These are phyloP conservation scores for Leptographium radiaticola DNA, from an alignment of 2,329 filamentous ascomycete genomes.

Conservation along the genomic window DNA sequence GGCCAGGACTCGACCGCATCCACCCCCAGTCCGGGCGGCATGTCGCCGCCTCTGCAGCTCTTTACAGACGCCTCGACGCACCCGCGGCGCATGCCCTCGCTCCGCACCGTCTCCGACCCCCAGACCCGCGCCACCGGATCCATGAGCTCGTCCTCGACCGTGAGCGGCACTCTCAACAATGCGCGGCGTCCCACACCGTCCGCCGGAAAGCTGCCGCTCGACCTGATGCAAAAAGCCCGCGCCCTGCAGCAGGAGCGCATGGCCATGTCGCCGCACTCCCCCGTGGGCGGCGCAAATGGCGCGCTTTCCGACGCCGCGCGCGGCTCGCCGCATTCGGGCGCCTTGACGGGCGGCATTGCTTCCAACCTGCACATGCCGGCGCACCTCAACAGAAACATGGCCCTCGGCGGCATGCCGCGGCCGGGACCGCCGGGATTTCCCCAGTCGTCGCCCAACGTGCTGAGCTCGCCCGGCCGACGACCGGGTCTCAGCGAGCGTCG, in stretches of 20 bases:
- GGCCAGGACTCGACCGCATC: not conserved
- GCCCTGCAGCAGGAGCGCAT: constrained; percentile 23
- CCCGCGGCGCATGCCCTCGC: constrained; percentile 31
- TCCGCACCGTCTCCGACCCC: constrained; percentile 48
- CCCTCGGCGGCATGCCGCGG: constrained; percentile 15
- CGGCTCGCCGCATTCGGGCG: constrained; percentile 1
- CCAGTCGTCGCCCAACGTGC: constrained; percentile 39
- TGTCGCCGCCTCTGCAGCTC: not conserved
- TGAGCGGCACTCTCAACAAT: constrained; percentile 61
- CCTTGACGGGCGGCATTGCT: constrained; percentile 27
- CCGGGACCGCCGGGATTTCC: constrained; percentile 35
- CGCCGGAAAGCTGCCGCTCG: constrained; percentile 24
- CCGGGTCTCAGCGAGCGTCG: constrained; percentile 56
- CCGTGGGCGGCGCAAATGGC: constrained; percentile 17
- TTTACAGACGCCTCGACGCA: not conserved
- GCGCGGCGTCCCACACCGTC: constrained; percentile 39
- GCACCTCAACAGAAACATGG: constrained; percentile 20
- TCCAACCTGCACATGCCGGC: constrained; percentile 26
- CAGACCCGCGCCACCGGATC: constrained; percentile 28
- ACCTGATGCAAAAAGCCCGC: constrained; percentile 26
- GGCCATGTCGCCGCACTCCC: constrained; percentile 16
- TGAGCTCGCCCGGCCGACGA: constrained; percentile 18
- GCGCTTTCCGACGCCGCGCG: constrained; percentile 17
- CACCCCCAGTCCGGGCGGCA: not conserved
- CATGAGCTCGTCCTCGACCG: constrained; percentile 77